These are phyloP conservation scores for Beauveria rudraprayagi DNA, from an alignment of 2,329 filamentous ascomycete genomes.

Conservation along the genomic window DNA sequence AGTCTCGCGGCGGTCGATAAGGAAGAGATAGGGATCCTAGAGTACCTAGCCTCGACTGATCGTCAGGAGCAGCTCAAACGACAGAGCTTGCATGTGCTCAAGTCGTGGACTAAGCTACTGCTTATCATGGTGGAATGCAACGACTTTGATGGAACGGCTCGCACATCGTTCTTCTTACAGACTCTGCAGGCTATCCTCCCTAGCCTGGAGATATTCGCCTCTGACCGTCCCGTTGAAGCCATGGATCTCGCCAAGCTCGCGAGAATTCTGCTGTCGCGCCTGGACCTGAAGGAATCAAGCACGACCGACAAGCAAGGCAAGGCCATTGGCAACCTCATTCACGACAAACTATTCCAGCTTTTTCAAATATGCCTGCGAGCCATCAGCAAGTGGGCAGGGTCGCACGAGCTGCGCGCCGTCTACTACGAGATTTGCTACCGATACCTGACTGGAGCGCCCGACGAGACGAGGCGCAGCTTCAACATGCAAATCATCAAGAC, in stretches of 20 bases:
- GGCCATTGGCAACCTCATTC: slow-evolving; percentile 61
- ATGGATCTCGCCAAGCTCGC: slow-evolving; percentile 71
- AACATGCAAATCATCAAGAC: slow-evolving; percentile 62
- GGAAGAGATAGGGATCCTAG: slow-evolving; percentile 53
- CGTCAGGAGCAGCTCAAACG: slow-evolving; percentile 49
- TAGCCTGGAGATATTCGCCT: slow-evolving; percentile 71
- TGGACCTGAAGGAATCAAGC: slow-evolving; percentile 47
- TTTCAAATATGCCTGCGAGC: slow-evolving; percentile 82
- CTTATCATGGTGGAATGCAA: slow-evolving; percentile 77
- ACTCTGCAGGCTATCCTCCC: slow-evolving; percentile 81
- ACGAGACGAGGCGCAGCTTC: slow-evolving; percentile 39
- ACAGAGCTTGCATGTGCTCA: slow-evolving; percentile 59
- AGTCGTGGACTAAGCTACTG: slow-evolving; percentile 76
- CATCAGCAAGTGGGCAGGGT: slow-evolving; percentile 64
- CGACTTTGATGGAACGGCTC: slow-evolving; percentile 64
- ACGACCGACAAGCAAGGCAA: slow-evolving; percentile 34
- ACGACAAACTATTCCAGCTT: slow-evolving; percentile 83
- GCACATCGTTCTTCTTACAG: slow-evolving; percentile 74
- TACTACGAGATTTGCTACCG: slow-evolving; percentile 91
- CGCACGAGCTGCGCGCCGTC: slow-evolving; percentile 64
- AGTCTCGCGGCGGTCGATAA: slow-evolving; percentile 43
- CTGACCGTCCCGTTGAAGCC: slow-evolving; percentile 60
- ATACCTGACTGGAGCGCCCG: slow-evolving; percentile 65
- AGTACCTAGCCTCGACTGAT: slow-evolving; percentile 57
- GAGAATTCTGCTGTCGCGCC: slow-evolving; percentile 61